Conservation (phyloP, 805 yeast genomes). For the Teunomyces funiuensis region DNA sequence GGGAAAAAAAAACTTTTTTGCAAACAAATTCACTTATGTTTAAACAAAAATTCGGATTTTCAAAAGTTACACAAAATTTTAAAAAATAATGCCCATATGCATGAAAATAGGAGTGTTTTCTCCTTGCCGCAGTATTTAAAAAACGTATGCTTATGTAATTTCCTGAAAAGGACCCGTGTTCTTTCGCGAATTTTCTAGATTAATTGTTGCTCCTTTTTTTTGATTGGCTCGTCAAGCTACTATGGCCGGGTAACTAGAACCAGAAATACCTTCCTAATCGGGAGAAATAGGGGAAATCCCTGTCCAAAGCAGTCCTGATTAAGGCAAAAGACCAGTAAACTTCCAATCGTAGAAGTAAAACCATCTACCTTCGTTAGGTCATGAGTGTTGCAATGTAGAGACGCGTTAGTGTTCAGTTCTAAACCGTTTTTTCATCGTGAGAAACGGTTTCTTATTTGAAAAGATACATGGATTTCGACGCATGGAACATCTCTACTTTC, state of each 20-base stretch:
- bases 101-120: neutral
- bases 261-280: neutral
- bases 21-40: slow-evolving; percentile 2
- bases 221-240: neutral
- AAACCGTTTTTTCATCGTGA: neutral
- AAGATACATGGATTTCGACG: neutral
- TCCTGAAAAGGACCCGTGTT: slow-evolving; percentile 5
- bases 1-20: slow-evolving; percentile 2
- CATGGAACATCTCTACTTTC: slow-evolving; percentile 1
- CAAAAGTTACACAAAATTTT: neutral
- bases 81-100: slow-evolving; percentile 2
- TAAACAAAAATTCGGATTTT: slow-evolving; percentile 1
- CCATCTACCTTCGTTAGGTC: too few relatives aligned
- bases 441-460: neutral
- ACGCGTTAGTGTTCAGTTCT: too few relatives aligned
- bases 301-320: neutral
- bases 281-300: neutral
- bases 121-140: neutral
- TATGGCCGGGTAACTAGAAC: neutral
- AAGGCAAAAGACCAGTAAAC: too few relatives aligned
- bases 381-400: too few relatives aligned
- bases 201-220: neutral
- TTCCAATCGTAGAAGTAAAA: too few relatives aligned
- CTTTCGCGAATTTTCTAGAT: slow-evolving; percentile 2
- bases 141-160: neutral